Base-by-base conservation (phyloP, 169 alveolate species). In the Plasmodium relictum region DNA sequence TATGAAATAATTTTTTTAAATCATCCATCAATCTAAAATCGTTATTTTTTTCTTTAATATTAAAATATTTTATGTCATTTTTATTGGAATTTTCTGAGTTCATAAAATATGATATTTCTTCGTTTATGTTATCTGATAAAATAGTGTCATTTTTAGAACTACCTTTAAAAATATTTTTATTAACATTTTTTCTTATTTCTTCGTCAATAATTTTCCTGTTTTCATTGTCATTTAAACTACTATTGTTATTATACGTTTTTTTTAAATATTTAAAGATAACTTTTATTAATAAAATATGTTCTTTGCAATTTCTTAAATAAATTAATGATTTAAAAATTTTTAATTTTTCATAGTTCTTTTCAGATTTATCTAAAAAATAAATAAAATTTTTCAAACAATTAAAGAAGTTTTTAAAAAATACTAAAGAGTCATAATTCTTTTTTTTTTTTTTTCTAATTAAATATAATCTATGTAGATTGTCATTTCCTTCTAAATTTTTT, bases 291-390 rank as follows among this genome's bases (percentile, higher is more conserved):
- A 70, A 70, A 59, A 86, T 70, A 56, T 70, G 92, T n/a, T 31
- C 59, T 45, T 71, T 86, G 37, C 92, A 86, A 86, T 86, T 86
- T 59, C 78, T 71, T 50, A 86, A 59, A n/a, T 86, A 71, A n/a
- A 70, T 22, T 44, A 86, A 50, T n/a, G 74, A 62, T 45, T 86
- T 62, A 50, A 50, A 39, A 16, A 86, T 70, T 58, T 86, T 69
- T 41, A 86, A 71, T 59, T 86, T 61, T n/a, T 86, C 56, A 86
- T 58, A 86, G 59, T 62, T 58, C 10, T 39, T 44, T 61, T 70
- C 87, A 18, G 76, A 59, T 86, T 86, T 86, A 18, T 86, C 87
- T 42, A 70, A 24, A 69, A 86, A 73, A 63, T 58, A 45, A 0
- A 44, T 61, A 61, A 41, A 70, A 86, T 18, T 59, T 16, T 71